These are phyloP conservation scores for Russula griseocarnosa DNA, from an alignment of 768 basidiomycete species.

Conservation along the genomic window DNA sequence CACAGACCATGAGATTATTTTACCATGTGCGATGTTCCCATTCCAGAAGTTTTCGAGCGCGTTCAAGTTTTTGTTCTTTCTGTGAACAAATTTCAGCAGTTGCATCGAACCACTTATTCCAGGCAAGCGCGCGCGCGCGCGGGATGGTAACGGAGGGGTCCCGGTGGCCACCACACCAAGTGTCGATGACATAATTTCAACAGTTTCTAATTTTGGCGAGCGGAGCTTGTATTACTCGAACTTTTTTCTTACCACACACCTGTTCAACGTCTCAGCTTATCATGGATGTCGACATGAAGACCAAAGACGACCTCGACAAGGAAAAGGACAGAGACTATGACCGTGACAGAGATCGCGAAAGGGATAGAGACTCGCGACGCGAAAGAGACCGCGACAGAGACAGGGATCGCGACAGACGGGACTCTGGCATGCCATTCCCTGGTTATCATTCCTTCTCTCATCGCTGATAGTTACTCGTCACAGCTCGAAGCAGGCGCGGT, in stretches of 20 bases:
- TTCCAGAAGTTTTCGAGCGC: conserved; percentile 93
- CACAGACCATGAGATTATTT: no score
- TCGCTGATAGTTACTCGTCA: conserved; percentile 30
- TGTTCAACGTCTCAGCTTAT: not conserved
- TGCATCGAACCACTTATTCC: not conserved
- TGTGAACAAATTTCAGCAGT: conserved; percentile 35
- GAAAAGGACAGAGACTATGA: conserved; percentile 49
- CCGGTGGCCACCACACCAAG: no score
- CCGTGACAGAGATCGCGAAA: conserved; percentile 42
- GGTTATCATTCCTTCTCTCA: not conserved
- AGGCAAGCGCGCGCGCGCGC: no score
- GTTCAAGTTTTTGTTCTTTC: conserved; percentile 95
- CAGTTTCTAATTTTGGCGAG: not conserved
- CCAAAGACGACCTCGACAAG: conserved; percentile 68
- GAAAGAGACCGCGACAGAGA: conserved; percentile 44
- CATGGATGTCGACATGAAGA: conserved; percentile 84
- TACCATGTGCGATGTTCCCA: conserved; percentile 60
- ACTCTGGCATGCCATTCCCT: conserved; percentile 45
- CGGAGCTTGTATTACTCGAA: conserved; percentile 4
- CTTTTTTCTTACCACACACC: not conserved
- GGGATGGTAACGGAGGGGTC: no score
- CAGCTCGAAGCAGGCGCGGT: conserved; percentile 46
- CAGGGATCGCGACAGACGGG: conserved; percentile 47
- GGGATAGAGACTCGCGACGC: conserved; percentile 47
- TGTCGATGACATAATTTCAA: not conserved